Base-by-base conservation (phyloP, 495 filamentous ascomycete genomes). In the Sabuloglossum arenarium region DNA sequence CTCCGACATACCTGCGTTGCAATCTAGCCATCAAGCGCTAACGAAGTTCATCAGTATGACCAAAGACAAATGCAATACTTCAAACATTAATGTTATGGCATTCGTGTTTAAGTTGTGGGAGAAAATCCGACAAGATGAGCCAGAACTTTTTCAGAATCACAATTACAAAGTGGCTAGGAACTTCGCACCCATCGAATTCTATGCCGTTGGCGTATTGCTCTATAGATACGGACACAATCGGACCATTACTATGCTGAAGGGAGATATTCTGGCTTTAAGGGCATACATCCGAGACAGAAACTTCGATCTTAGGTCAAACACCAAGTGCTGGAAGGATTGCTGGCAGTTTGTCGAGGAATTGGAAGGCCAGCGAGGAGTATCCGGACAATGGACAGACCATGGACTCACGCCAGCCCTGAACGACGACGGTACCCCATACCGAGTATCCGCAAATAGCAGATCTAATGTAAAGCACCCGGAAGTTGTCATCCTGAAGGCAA, bases 101-200 rank as follows among this genome's bases (percentile, higher is more conserved):
- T 51, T 21, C 23, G 28, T 51, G 25, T 66, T 66, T 50, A 57
- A 62, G 50, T 43, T 55, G 23, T 67, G 60, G 39, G 58, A 62
- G 46, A 42, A 45, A 21, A 59, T 67, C 8, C 51, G 64, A 28
- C 60, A 11, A 59, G 34, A 21, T 62, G 58, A 11, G 37, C 39
- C 19, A 46, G 57, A 58, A 12, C 57, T 54, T 58, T 62, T 24
- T 29, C 55, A 3, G 59, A 51, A 31, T 24, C 14, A 24, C 11
- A 56, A 23, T 3, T 39, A 19, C 14, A 32, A 39, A 14, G 6
- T 3, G 11, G 32, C 42, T 12, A 56, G 27, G 57, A 64, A 37
- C 34, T 75, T 73, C 58, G 66, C 73, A 1, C 73, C 73, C 6
- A 53, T 75, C 2, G 73, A 75, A 53, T 62, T 75, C 23, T 59